Evolutionary conservation across 192 early-diverging fungal species (phyloP).

Genomic region (Podila epigama): DNA sequence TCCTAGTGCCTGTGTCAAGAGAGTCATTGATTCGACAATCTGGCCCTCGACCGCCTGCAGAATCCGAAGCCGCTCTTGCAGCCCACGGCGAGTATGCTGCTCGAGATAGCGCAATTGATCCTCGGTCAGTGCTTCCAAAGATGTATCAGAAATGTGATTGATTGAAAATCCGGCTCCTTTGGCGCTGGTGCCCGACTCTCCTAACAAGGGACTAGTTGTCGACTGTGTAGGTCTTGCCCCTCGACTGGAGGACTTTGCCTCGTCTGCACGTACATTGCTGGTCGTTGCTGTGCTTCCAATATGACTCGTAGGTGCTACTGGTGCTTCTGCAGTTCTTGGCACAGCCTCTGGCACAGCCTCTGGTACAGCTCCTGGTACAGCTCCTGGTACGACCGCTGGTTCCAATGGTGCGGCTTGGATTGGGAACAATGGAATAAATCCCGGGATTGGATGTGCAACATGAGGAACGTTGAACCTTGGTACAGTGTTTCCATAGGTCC

Average conservation of each 20-base stretch:
- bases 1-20: conserved; percentile 50
- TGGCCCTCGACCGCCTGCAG: conserved; percentile 68
- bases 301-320: too few species aligned
- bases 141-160: conserved; percentile 32
- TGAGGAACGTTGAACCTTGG: conserved; percentile 32
- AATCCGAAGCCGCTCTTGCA: conserved; percentile 70
- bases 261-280: not conserved
- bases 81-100: conserved; percentile 62
- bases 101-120: conserved; percentile 66
- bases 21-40: conserved; percentile 56
- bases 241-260: too few species aligned
- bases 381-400: too few species aligned
- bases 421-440: conserved; percentile 51
- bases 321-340: too few species aligned
- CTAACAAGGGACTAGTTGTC: too few species aligned
- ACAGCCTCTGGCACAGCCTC: too few species aligned
- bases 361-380: too few species aligned
- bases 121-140: conserved; percentile 59
- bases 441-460: conserved; percentile 43
- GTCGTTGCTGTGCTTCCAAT: not conserved
- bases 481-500: conserved; percentile 12
- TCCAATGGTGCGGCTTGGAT: conserved; percentile 9
- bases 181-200: too few species aligned
- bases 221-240: too few species aligned
- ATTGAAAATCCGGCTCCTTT: conserved; percentile 7